These are phyloP conservation scores for Fagopyrum homotropicum DNA, from an alignment of 148 eudicot species.

Conservation along the genomic window DNA sequence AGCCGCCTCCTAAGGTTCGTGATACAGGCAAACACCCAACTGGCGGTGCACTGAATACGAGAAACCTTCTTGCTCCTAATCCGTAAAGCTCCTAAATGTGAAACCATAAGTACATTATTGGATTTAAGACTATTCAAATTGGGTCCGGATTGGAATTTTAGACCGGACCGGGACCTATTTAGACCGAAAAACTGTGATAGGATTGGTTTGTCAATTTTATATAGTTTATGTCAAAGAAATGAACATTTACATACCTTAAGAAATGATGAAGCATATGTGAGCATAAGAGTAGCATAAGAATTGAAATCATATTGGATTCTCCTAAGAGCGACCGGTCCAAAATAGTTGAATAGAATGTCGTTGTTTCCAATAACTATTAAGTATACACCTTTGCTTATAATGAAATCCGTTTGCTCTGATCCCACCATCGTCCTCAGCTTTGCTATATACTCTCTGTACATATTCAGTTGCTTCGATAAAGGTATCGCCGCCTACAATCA, in stretches of 20 bases:
- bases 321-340: background rate
- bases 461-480: background rate
- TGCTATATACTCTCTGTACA: constrained; percentile 4
- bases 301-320: constrained; percentile 1
- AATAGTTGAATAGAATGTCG: background rate
- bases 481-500: constrained; percentile 5
- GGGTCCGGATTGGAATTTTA: background rate
- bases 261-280: background rate
- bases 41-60: constrained; percentile 39
- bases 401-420: background rate
- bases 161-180: too few species aligned
- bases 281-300: constrained; percentile 2
- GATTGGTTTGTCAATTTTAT: too few species aligned
- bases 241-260: background rate
- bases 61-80: constrained; percentile 54
- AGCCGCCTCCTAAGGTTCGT: constrained; percentile 56
- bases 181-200: too few species aligned
- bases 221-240: too few species aligned
- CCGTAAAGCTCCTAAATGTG: constrained; percentile 33
- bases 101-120: background rate
- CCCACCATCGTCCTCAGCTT: constrained; percentile 8
- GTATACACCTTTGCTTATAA: background rate
- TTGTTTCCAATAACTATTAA: background rate
- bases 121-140: background rate
- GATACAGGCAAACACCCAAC: constrained; percentile 56